Evolutionary conservation across 2,329 filamentous ascomycete species (phyloP).

Genomic region (Diaporthe humulicola): DNA sequence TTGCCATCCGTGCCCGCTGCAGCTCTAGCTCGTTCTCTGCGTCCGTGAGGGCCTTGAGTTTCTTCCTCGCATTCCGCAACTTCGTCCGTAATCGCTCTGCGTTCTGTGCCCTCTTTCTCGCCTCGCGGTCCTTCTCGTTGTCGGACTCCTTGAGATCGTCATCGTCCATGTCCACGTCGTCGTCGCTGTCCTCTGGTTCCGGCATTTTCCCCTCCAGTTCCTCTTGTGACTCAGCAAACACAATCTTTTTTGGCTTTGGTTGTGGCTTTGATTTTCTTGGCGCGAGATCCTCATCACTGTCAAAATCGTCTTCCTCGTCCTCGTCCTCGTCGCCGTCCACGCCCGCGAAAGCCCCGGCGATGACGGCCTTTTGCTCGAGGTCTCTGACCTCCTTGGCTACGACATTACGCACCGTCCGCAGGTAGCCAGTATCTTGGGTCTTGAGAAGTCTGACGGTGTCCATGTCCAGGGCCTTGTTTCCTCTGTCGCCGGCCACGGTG

Average conservation of each 20-base stretch:
- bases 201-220: conserved; percentile 45
- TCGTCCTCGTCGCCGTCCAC: conserved; percentile 47
- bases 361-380: conserved; percentile 67
- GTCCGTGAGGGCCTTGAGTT: conserved; percentile 66
- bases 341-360: conserved; percentile 53
- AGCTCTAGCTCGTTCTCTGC: conserved; percentile 70
- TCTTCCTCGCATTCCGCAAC: conserved; percentile 64
- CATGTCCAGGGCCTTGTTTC: conserved; percentile 66
- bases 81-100: conserved; percentile 62
- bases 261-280: conserved; percentile 41
- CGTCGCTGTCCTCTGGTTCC: conserved; percentile 46
- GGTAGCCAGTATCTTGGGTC: conserved; percentile 77
- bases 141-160: conserved; percentile 43
- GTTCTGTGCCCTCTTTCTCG: conserved; percentile 53
- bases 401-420: conserved; percentile 73
- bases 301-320: conserved; percentile 49
- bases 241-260: conserved; percentile 59
- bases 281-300: conserved; percentile 45
- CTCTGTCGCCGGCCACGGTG: conserved; percentile 69
- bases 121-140: conserved; percentile 46
- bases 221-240: conserved; percentile 61
- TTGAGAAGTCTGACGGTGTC: conserved; percentile 74
- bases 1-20: conserved; percentile 74
- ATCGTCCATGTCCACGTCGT: conserved; percentile 48
- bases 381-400: conserved; percentile 68